Evolutionary conservation across 768 basidiomycete genomes (phyloP).

Genomic region (Tricholoma hemisulphureum): DNA sequence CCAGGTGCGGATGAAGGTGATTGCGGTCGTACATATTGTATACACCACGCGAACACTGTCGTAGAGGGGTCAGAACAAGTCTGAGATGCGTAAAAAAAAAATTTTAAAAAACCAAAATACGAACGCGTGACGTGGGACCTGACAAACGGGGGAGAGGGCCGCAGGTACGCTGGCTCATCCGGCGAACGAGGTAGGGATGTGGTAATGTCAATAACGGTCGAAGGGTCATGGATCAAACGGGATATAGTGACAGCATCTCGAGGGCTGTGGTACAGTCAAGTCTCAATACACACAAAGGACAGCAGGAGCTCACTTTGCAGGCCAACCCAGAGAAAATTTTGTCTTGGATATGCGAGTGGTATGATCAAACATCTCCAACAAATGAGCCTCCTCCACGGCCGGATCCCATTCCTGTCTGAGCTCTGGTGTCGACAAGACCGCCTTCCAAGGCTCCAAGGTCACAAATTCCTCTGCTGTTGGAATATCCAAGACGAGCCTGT

Average conservation of each 20-base stretch:
- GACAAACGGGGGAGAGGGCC: slow-evolving; percentile 90
- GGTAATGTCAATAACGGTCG: slow-evolving; percentile 85
- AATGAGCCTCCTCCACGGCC: slow-evolving; percentile 79
- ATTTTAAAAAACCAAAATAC: too few relatives aligned
- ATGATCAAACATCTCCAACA: slow-evolving; percentile 85
- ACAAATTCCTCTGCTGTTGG: slow-evolving; percentile 58
- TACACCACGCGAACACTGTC: slow-evolving; percentile 88
- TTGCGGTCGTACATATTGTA: slow-evolving; percentile 60
- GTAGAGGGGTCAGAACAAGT: slow-evolving; percentile 13
- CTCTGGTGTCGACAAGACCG: slow-evolving; percentile 82
- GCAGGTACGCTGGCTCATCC: slow-evolving; percentile 88
- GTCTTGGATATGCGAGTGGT: slow-evolving; percentile 86
- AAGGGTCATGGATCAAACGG: slow-evolving; percentile 74
- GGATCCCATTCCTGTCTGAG: slow-evolving; percentile 91
- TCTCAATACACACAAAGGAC: background rate
- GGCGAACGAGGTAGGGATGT: slow-evolving; percentile 90
- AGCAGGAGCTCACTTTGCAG: slow-evolving; percentile 73
- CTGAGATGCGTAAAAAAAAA: background rate
- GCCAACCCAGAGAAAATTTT: slow-evolving; percentile 93
- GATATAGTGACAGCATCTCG: slow-evolving; percentile 94
- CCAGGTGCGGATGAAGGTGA: slow-evolving; percentile 26
- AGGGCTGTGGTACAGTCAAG: slow-evolving; percentile 51
- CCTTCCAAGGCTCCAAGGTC: slow-evolving; percentile 76
- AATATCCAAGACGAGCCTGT: slow-evolving; percentile 80
- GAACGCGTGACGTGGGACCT: slow-evolving; percentile 78